These are phyloP conservation scores for Pseudopyricularia cyperi DNA, from an alignment of 2,329 filamentous ascomycete genomes.

Conservation along the genomic window DNA sequence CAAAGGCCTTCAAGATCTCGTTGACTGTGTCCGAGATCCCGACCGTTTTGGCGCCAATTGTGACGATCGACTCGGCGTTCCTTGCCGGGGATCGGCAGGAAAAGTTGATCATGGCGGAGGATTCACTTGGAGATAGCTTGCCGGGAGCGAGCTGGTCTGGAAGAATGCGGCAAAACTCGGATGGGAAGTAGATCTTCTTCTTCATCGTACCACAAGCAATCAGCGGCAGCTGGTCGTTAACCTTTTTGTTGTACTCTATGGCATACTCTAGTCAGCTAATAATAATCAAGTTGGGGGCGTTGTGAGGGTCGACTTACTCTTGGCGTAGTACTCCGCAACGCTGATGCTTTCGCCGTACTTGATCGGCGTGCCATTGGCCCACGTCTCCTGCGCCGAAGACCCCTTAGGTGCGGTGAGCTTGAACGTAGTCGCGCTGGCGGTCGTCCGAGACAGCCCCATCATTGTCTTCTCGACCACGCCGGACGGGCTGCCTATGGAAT, in stretches of 20 bases:
- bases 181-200: conserved; percentile 51
- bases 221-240: conserved; percentile 36
- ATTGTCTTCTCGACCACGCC: conserved; percentile 14
- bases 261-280: no score
- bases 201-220: conserved; percentile 50
- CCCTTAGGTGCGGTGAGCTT: conserved; percentile 5
- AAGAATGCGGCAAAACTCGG: conserved; percentile 50
- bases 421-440: conserved; percentile 5
- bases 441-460: conserved; percentile 11
- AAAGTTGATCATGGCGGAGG: conserved; percentile 56
- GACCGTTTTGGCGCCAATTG: conserved; percentile 41
- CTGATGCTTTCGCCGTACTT: conserved; percentile 13
- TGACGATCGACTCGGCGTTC: conserved; percentile 55
- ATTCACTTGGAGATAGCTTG: conserved; percentile 48
- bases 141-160: conserved; percentile 50
- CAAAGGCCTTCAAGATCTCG: conserved; percentile 40
- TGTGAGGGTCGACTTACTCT: conserved; percentile 22
- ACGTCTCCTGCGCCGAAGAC: conserved; percentile 18
- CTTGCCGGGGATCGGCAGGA: conserved; percentile 52
- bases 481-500: conserved; percentile 15
- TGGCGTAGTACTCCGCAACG: conserved; percentile 29
- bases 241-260: conserved; percentile 15
- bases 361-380: conserved; percentile 13
- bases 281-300: neutral
- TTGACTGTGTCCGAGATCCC: conserved; percentile 34